Evolutionary conservation across 371 early-diverging fungal genomes (phyloP), one percentile per base, ranked within the genome.

Genomic region (Phascolomyces articulosus): DNA sequence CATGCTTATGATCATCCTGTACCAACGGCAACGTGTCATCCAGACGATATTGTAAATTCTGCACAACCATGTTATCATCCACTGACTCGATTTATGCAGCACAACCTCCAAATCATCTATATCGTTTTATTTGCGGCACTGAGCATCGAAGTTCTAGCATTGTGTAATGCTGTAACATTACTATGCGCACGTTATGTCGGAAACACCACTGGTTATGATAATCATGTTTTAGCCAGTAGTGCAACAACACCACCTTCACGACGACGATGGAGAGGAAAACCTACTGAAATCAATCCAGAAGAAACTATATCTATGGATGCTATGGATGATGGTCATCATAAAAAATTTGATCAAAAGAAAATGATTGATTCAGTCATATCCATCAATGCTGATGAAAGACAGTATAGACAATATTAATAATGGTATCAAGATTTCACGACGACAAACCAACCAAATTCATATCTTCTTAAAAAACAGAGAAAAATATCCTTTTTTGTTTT

Each of bases 41-140:
- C 67, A n/a, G 60, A 68, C 48, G 66, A 71, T 27, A 40, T 65
- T 16, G 40, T 67, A 7, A 74, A 69, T 38, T 66, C 75, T 2
- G 61, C 59, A 15, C 75, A 68, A 58, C 65, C 77, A 16, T 79
- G 80, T 38, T 68, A 69, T 59, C 62, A 62, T 4, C 72, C 68
- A 21, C 34, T 77, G 60, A 68, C 51, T 4, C 44, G 53, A 2
- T 79, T 65, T 44, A 62, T 73, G 15, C 62, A 66, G 40, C 44
- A 60, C 7, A 57, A 71, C 23, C 56, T 79, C n/a, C 60, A 73
- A 11, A 58, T 63, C 20, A 65, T 75, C 2, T 79, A 74, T 23
- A 73, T 79, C 40, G 65, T 73, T 10, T 31, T 79, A 11, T 79
- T 77, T 58, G 68, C 73, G 1, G 68, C 73, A 53, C 27, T 77